Base-by-base conservation (phyloP, 805 yeast species). In the Candida lessepsii region DNA sequence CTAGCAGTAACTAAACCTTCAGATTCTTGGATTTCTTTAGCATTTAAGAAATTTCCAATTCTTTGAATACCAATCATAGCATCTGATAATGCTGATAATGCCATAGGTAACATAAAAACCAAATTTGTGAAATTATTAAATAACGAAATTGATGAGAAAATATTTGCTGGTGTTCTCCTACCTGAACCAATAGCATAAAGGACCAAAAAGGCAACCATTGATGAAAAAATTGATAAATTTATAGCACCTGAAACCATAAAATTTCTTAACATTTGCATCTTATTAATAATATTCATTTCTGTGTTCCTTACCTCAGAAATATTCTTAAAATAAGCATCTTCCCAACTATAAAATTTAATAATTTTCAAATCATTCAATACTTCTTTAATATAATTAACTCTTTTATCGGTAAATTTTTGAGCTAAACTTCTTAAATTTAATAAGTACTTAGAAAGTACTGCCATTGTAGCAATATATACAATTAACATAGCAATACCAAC, bases 301-400 rank as follows among this genome's bases (percentile, higher is more conserved):
- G 65, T 54, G 0, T 56, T 52, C 57, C 97, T 76, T 19, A 77
- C 68, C 9, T 67, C 71, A 11, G 76, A 54, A 25, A 90, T 73
- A 38, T 73, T 65, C 8, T 71, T 58, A 39, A 71, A 71, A 57
- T 87, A 90, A 1, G 96, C 89, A 23, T 70, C 71, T 62, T 90
- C 97, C 96, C 96, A 90, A 1, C 95, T 86, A 58, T 89, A 90
- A 58, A 76, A 85, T 65, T 90, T 90, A 59, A 90, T 86, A 57
- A 83, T 73, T 54, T 85, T 86, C 73, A 90, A 76, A 48, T 84
- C 80, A 54, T 76, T 80, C 48, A 90, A 68, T 20, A 88, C 77
- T 59, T 90, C 98, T 49, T 86, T 83, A 58, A 88, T 80, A 35
- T 78, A 70, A 34, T 79, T 72, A 16, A 90, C 87, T 54, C 98